Base-by-base conservation (phyloP, 2,329 filamentous ascomycete species). In the Pseudopyrenochaeta lycopersici region DNA sequence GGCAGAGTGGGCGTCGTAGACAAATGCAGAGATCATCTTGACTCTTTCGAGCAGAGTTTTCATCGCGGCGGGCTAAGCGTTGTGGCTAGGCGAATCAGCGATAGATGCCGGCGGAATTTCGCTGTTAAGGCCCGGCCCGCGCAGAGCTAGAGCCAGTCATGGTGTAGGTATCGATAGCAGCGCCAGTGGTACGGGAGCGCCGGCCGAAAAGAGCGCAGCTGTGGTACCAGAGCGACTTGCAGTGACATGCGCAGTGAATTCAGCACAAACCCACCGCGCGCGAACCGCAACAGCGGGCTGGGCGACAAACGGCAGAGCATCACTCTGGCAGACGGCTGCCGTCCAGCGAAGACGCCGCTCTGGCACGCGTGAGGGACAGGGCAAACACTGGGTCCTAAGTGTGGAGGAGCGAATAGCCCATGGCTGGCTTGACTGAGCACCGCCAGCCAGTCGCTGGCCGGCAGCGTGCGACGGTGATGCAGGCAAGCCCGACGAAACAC, bases 71-170 rank as follows among this genome's bases (percentile, higher is more conserved):
- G 40, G 49, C 50, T 44, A 17, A 49, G 62, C 38, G 46, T 49
- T 47, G 56, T 49, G n/a, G n/a, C 59, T 54, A 46, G 62, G 52
- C 68, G 62, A 65, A 71, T 70, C 53, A 62, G 46, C 43, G 33
- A 30, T 46, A 36, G 17, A 32, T 30, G 44, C 43, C 58, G 67
- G 62, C 52, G 40, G 54, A 59, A 64, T 59, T 52, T 66, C 46
- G 64, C 56, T 62, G 47, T 50, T 58, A 55, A 68, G 71, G 68
- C 60, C 66, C 70, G 71, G 68, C 58, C 70, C 70, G 70, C 70
- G 51, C 44, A 63, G 58, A 53, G 58, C 64, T 64, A 68, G 54
- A 39, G 36, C 65, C 58, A 61, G 59, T 54, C 51, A 58, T 30
- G 52, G 38, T 39, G 36, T 50, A 48, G 39, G 52, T 63, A 62